Evolutionary conservation across 768 basidiomycete genomes (phyloP).

Genomic region (Dentipellis sp.): DNA sequence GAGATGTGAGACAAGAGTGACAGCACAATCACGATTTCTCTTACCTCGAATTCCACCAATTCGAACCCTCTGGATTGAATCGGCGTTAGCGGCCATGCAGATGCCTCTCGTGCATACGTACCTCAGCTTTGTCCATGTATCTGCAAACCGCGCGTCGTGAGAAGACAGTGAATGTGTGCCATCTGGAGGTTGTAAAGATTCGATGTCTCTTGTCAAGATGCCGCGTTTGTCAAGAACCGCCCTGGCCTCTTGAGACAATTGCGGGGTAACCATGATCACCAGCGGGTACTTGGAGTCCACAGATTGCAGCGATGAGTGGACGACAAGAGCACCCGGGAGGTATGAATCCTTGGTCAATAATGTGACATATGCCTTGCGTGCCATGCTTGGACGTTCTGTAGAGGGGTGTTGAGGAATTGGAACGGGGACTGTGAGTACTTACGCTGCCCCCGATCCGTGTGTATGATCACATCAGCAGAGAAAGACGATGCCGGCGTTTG

Average conservation of each 20-base stretch:
- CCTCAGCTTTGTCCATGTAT: constrained; percentile 61
- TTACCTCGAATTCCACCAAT: constrained; percentile 57
- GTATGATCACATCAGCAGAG: no score
- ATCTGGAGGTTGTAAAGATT: constrained; percentile 43
- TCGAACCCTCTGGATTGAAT: constrained; percentile 43
- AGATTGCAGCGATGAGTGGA: constrained; percentile 37
- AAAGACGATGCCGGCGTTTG: no score
- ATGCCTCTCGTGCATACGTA: constrained; percentile 9
- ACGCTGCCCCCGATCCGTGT: no score
- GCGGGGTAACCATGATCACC: constrained; percentile 40
- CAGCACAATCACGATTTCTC: constrained; percentile 7
- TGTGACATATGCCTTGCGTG: constrained; percentile 45
- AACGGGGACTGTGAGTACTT: not conserved
- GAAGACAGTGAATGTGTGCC: constrained; percentile 25
- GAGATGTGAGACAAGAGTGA: constrained; percentile 3
- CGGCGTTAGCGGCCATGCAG: not conserved
- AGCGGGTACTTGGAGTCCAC: constrained; percentile 40
- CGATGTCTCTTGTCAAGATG: constrained; percentile 51
- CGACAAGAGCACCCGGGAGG: constrained; percentile 45
- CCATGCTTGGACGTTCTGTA: not conserved
- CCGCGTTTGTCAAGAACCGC: constrained; percentile 40
- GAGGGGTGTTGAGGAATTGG: not conserved
- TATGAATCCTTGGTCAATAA: constrained; percentile 63
- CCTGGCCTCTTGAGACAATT: constrained; percentile 27
- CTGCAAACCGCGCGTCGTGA: constrained; percentile 41